Conservation (phyloP, 305 asterid genomes). For the Rubia tinctorum region DNA sequence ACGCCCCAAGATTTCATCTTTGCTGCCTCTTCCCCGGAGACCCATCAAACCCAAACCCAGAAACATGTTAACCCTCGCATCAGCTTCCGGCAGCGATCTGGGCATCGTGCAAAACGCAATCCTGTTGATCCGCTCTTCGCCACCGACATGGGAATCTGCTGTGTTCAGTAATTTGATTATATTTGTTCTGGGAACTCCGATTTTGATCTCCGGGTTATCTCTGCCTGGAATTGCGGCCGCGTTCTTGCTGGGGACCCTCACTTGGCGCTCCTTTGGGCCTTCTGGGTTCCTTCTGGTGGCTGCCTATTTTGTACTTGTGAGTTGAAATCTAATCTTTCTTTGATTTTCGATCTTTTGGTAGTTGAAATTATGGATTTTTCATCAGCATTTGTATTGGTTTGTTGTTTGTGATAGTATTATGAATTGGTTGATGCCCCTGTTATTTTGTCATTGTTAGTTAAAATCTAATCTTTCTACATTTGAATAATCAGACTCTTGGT, state of each 20-base stretch:
- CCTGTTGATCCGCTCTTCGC: conserved; percentile 55
- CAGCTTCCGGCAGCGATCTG: conserved; percentile 41
- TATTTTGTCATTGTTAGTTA: neutral
- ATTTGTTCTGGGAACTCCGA: conserved; percentile 67
- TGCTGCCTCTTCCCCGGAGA: conserved; percentile 23
- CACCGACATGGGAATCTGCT: conserved; percentile 85
- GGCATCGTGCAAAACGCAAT: conserved; percentile 55
- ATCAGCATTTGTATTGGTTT: neutral
- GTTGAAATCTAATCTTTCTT: conserved; percentile 19
- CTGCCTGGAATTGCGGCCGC: conserved; percentile 70
- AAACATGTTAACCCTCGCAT: conserved; percentile 29
- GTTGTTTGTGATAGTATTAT: neutral
- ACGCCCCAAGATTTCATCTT: conserved; percentile 24
- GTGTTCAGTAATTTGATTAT: conserved; percentile 51
- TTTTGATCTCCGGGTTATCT: conserved; percentile 72
- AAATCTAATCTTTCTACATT: too few species aligned
- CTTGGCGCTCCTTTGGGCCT: conserved; percentile 86
- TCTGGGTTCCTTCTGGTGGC: conserved; percentile 86
- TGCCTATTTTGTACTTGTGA: conserved; percentile 72
- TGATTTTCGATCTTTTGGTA: neutral
- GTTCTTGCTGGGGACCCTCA: conserved; percentile 85
- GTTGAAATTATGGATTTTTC: neutral
- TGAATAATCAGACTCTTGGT: too few species aligned
- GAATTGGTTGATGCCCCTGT: too few species aligned
- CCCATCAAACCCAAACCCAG: conserved; percentile 31